Conservation (phyloP, 2,329 filamentous ascomycete genomes). For the Xylariaceae sp. region DNA sequence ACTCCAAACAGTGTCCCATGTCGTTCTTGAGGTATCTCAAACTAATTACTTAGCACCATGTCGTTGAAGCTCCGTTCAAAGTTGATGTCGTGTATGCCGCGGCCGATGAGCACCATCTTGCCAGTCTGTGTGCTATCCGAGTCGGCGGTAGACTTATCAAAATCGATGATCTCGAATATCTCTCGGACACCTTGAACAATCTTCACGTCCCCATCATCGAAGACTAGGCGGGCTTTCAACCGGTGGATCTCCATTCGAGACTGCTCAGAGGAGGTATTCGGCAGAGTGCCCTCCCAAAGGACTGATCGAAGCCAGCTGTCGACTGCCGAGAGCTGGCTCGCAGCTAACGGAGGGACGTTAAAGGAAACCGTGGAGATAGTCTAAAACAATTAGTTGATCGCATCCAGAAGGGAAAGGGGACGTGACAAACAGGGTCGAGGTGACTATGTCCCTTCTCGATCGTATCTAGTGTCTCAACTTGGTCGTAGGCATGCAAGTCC, state of each 20-base stretch:
- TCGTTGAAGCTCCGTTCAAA: conserved; percentile 42
- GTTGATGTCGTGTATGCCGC: conserved; percentile 46
- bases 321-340: conserved; percentile 55
- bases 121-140: conserved; percentile 34
- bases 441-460: conserved; percentile 78
- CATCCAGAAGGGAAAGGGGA: neutral
- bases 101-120: conserved; percentile 62
- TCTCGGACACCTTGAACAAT: conserved; percentile 90
- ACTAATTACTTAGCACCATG: conserved; percentile 2
- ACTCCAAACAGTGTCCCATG: neutral
- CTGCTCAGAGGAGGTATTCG: conserved; percentile 36
- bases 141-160: conserved; percentile 25
- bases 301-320: conserved; percentile 79
- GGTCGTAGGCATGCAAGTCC: conserved; percentile 89
- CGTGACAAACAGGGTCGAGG: conserved; percentile 67
- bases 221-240: conserved; percentile 71
- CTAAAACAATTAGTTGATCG: conserved; percentile 38
- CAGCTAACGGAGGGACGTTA: conserved; percentile 54
- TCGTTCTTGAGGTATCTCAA: neutral
- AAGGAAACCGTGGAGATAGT: conserved; percentile 81
- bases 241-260: conserved; percentile 74
- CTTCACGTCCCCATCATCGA: conserved; percentile 60
- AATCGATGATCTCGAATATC: conserved; percentile 84
- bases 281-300: conserved; percentile 72
- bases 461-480: conserved; percentile 67